These are phyloP conservation scores for Blastomyces gilchristii DNA, from an alignment of 2,329 filamentous ascomycete species.

Conservation along the genomic window DNA sequence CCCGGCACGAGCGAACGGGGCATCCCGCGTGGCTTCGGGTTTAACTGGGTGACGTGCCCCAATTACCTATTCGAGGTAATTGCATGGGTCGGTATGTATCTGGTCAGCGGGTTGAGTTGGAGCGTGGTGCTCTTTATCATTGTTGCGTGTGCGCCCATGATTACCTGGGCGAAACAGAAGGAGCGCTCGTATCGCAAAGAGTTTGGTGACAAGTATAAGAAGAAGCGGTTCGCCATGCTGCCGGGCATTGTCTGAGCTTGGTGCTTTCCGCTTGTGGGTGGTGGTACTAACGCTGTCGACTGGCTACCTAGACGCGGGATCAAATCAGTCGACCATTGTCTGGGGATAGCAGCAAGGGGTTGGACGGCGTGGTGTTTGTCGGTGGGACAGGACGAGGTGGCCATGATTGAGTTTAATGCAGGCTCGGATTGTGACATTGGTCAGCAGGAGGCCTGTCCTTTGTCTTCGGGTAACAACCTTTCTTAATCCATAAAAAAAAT, in stretches of 20 bases:
- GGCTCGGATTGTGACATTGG: not conserved
- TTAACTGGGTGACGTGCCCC: conserved; percentile 79
- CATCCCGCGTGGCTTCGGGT: conserved; percentile 78
- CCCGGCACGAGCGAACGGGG: conserved; percentile 74
- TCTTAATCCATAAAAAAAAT: not conserved
- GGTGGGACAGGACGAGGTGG: not conserved
- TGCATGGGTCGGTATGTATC: conserved; percentile 72
- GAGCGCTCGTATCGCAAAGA: conserved; percentile 81
- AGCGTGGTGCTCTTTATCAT: conserved; percentile 65
- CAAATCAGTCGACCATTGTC: not conserved
- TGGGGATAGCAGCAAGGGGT: not conserved
- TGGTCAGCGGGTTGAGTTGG: conserved; percentile 65
- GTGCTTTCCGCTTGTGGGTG: not conserved
- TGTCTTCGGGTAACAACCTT: not conserved
- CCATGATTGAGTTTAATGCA: not conserved
- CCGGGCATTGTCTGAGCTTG: conserved; percentile 58
- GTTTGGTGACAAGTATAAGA: conserved; percentile 90
- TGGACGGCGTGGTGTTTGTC: not conserved
- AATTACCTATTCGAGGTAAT: conserved; percentile 94
- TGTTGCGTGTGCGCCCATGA: conserved; percentile 70
- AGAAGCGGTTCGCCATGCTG: conserved; percentile 76
- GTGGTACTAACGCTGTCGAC: not conserved
- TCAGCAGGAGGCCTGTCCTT: not conserved
- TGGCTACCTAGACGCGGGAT: not conserved
- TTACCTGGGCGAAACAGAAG: conserved; percentile 79